Evolutionary conservation across 805 yeast genomes (phyloP).

Genomic region (Hanseniaspora meyeri): DNA sequence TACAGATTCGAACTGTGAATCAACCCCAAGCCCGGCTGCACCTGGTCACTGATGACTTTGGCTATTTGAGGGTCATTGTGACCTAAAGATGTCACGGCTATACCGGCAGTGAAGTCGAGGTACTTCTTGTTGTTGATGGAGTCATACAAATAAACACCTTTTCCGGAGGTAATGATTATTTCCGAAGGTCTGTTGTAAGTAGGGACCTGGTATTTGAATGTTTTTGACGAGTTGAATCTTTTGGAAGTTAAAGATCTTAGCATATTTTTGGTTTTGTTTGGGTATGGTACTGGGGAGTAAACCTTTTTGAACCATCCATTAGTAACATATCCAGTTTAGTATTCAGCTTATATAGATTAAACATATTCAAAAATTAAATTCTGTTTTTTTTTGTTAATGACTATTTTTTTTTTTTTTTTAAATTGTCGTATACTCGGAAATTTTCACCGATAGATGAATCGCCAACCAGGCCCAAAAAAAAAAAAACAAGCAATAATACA

Average conservation of each 20-base stretch:
- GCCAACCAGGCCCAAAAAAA: neutral
- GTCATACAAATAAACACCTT: conserved; percentile 74
- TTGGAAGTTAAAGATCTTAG: neutral
- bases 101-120: conserved; percentile 89
- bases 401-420: too few relatives aligned
- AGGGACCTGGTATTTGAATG: conserved; percentile 42
- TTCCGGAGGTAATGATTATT: conserved; percentile 64
- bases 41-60: conserved; percentile 59
- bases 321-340: too few relatives aligned
- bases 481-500: neutral
- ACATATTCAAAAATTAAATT: neutral
- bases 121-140: conserved; percentile 56
- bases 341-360: too few relatives aligned
- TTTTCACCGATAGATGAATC: neutral
- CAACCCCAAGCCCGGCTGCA: conserved; percentile 35
- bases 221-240: conserved; percentile 26
- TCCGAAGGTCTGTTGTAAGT: conserved; percentile 67
- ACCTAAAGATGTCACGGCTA: conserved; percentile 92
- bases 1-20: conserved; percentile 79
- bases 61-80: conserved; percentile 70
- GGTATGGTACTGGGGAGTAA: too few relatives aligned
- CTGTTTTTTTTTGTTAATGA: too few relatives aligned
- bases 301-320: too few relatives aligned
- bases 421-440: neutral
- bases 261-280: neutral